Evolutionary conservation across 768 basidiomycete species (phyloP), one percentile per base, ranked within the genome.

Genomic region (Cubamyces lactineus): DNA sequence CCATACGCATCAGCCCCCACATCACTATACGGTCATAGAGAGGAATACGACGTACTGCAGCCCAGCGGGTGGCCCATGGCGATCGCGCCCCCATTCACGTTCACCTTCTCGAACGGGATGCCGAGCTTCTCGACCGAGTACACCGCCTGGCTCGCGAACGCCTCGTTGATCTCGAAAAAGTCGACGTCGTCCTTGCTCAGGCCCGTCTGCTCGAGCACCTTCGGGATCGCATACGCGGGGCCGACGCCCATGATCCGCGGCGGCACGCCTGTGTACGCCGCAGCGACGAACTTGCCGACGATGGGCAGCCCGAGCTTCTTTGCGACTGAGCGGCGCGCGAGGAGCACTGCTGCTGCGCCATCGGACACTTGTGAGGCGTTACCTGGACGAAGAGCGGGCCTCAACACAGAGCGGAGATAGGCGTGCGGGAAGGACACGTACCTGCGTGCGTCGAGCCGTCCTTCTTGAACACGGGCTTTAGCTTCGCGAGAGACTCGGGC

Each of bases 141-240:
- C 46, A 95, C 78, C 2, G 92, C 92, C 73, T 91, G 89, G 30
- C 83, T 86, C 28, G 94, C 92, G 71, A 94, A 95, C 30, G 94
- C 93, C 75, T 94, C 93, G 72, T 95, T 95, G 75, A 94, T 93
- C 77, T 95, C 92, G 76, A 79, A 96, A 71, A 96, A 92, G 76
- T 96, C 94, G 66, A 96, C 78, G 68, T 96, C 94, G 48, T 83
- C 76, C 61, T 80, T 77, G 45, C 76, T 72, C 50, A 96, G 79
- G 16, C 91, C 90, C 1, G 84, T 79, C 69, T 84, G 82, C 67
- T 83, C 79, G 59, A 95, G 85, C 2, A 81, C 81, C 61, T 84
- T 83, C 46, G 94, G 93, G 66, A 95, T 92, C 48, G 94, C 95
- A 73, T 83, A 90, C 39, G 91, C 91, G 2, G 94, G 94, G 56